A percentile compares a stretch with the other conserved stretches of the same genome.
Conservation (phyloP, 108 stramenopile species). For the Ochromonas danica region DNA sequence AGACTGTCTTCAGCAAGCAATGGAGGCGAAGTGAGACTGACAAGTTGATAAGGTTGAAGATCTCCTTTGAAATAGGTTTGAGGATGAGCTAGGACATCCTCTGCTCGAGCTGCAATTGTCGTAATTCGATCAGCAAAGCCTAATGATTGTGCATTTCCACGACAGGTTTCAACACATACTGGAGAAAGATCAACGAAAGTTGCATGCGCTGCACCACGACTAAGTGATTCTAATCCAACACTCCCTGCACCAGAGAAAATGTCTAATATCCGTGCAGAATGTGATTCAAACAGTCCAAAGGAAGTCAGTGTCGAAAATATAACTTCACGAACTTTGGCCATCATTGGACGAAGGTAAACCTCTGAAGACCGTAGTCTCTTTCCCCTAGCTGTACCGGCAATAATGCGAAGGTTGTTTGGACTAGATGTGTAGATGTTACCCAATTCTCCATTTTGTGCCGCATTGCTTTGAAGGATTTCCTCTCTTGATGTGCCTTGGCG, state of each 20-base stretch:
- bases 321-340: constrained; percentile 94
- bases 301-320: constrained; percentile 78
- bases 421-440: too few species aligned
- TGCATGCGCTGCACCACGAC: constrained; percentile 76
- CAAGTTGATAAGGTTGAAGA: too few species aligned
- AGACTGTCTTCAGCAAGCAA: too few species aligned
- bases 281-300: constrained; percentile 73
- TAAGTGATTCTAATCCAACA: constrained; percentile 85
- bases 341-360: constrained; percentile 95
- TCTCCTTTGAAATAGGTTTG: too few species aligned
- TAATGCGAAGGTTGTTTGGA: constrained; percentile 59
- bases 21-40: too few species aligned
- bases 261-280: constrained; percentile 63
- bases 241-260: constrained; percentile 85
- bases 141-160: constrained; percentile 41
- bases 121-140: constrained; percentile 70
- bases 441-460: too few species aligned
- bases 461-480: too few species aligned
- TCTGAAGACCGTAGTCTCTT: constrained; percentile 75
- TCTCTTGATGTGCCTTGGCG: too few species aligned
- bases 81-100: too few species aligned
- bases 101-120: too few species aligned
- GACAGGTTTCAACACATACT: constrained; percentile 63
- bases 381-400: constrained; percentile 72
- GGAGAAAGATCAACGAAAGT: constrained; percentile 50